phyloP scores from a whole-genome alignment of 2,329 filamentous ascomycete genomes.

The Trichoderma sp. region DNA sequence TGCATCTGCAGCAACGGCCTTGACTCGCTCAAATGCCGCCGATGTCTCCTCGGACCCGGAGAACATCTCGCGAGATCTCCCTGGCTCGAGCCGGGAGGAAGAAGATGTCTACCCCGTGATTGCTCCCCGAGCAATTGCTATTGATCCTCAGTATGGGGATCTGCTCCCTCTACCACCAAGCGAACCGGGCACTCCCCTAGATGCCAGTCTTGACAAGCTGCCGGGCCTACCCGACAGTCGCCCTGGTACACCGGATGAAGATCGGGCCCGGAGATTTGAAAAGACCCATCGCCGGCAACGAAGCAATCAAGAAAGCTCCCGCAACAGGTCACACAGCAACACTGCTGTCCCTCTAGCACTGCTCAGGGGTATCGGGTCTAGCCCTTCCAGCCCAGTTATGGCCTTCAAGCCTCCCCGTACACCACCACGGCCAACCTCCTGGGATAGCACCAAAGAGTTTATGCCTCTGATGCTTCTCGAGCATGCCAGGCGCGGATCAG shows the following conservation, averaged over 20 bases:
- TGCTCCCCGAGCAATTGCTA: conserved; percentile 58
- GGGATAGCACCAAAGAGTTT: conserved; percentile 68
- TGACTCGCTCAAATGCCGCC: conserved; percentile 48
- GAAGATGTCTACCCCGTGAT: conserved; percentile 60
- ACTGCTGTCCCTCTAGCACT: conserved; percentile 61
- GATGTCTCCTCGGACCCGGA: conserved; percentile 45
- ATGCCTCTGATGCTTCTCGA: conserved; percentile 83
- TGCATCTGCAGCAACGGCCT: conserved; percentile 42
- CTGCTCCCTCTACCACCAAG: conserved; percentile 65
- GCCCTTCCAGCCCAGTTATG: conserved; percentile 44
- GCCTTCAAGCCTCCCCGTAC: conserved; percentile 37
- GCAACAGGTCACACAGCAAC: conserved; percentile 52
- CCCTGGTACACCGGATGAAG: conserved; percentile 56
- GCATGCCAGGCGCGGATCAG: conserved; percentile 47
- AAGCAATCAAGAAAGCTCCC: conserved; percentile 44
- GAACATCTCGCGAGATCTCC: conserved; percentile 31
- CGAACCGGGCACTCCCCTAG: conserved; percentile 51
- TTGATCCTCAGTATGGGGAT: conserved; percentile 67
- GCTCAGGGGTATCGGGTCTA: conserved; percentile 50
- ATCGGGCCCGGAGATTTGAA: conserved; percentile 44
- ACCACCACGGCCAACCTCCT: conserved; percentile 56
- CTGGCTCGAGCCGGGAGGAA: conserved; percentile 29
- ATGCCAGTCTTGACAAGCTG: conserved; percentile 40
- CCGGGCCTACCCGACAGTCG: conserved; percentile 62
- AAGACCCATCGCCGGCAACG: conserved; percentile 50